phyloP scores from a whole-genome alignment of 768 basidiomycete species.

The Suillus luteus region DNA sequence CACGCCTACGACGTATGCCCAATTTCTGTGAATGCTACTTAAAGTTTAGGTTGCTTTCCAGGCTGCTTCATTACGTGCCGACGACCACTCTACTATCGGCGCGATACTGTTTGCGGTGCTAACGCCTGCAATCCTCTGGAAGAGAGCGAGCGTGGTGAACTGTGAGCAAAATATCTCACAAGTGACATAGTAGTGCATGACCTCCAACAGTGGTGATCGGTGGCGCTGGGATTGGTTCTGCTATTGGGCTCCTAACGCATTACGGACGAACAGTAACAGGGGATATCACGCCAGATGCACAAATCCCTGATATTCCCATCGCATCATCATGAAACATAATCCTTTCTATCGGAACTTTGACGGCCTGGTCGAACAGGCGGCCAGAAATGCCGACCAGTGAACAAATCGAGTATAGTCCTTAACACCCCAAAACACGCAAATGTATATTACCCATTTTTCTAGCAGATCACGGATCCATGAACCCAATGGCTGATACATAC shows the following conservation, averaged over 20 bases:
- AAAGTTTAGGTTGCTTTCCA: slow-evolving; percentile 29
- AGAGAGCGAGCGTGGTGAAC: slow-evolving; percentile 59
- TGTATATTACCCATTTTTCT: slow-evolving; percentile 16
- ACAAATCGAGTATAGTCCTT: neutral
- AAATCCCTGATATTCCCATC: slow-evolving; percentile 35
- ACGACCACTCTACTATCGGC: slow-evolving; percentile 80
- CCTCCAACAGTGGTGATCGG: slow-evolving; percentile 60
- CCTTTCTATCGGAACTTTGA: neutral
- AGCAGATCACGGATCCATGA: neutral
- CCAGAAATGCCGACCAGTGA: neutral
- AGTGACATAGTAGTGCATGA: neutral
- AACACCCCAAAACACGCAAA: neutral
- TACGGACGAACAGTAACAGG: slow-evolving; percentile 55
- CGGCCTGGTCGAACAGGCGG: neutral
- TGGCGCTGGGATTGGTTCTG: slow-evolving; percentile 68
- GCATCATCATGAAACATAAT: slow-evolving; percentile 13
- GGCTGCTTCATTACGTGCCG: slow-evolving; percentile 59
- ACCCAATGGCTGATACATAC: neutral
- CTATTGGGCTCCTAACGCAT: slow-evolving; percentile 60
- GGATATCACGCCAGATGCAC: slow-evolving; percentile 46
- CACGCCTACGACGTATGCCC: slow-evolving; percentile 59
- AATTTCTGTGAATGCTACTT: neutral
- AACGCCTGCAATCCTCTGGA: slow-evolving; percentile 75
- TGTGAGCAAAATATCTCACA: slow-evolving; percentile 41
- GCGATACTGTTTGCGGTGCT: slow-evolving; percentile 62